phyloP scores from a whole-genome alignment of 768 basidiomycete species.

The Termitomyces sp. region DNA sequence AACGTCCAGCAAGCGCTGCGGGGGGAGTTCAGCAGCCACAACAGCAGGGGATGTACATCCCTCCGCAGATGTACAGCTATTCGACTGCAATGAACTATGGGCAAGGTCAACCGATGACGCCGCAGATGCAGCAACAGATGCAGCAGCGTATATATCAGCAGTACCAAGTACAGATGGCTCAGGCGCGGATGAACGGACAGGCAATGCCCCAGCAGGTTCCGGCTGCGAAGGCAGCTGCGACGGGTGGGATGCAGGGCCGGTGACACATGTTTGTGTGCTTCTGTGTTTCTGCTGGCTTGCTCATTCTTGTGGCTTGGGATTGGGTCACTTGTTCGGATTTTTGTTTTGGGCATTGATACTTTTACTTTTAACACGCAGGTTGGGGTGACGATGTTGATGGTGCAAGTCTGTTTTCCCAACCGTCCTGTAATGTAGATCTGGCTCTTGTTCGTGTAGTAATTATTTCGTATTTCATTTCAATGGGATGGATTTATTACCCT shows the following conservation, averaged over 20 bases:
- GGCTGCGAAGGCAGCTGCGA: conserved; percentile 5
- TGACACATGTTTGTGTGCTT: neutral
- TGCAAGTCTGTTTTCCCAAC: neutral
- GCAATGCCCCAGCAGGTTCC: conserved; percentile 7
- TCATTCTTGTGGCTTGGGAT: neutral
- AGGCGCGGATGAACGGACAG: conserved; percentile 4
- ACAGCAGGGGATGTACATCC: conserved; percentile 13
- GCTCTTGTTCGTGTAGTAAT: conserved; percentile 2
- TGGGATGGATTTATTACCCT: neutral
- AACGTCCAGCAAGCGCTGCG: conserved; percentile 10
- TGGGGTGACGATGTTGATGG: neutral
- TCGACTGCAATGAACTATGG: conserved; percentile 10
- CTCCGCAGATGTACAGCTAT: conserved; percentile 17
- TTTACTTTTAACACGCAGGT: conserved; percentile 1
- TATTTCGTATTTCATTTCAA: neutral
- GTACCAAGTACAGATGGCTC: conserved; percentile 2
- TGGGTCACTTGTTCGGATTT: neutral
- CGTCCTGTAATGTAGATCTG: neutral
- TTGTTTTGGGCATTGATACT: neutral
- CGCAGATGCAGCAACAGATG: conserved; percentile 2
- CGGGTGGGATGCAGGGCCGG: conserved; percentile 12
- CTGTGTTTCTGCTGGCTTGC: neutral
- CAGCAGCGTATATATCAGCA: conserved; percentile 7
- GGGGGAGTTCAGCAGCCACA: conserved; percentile 10
- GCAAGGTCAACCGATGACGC: conserved; percentile 6